Evolutionary conservation across 306 rosid species (phyloP), one percentile per base, ranked within the genome.

Genomic region (Corylus avellana): DNA sequence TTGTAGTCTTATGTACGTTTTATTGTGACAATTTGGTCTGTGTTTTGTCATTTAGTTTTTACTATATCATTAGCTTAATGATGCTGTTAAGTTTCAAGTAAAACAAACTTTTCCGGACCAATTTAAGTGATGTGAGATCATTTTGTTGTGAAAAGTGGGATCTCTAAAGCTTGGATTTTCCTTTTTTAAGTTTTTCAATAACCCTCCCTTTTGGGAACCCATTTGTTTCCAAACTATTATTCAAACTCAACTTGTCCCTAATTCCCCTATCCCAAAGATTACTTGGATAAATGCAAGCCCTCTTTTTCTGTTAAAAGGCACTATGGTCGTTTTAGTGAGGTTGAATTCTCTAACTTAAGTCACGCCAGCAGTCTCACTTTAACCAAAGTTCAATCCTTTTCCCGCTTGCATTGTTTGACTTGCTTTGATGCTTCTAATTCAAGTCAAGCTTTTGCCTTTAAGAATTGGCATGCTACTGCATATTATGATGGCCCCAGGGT

Each of bases 401-500:
- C 39, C n/a, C 48, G 17, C 44, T 25, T 32, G 47, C 11, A 22
- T 42, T 11, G 20, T 67, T 44, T 74, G 58, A 27, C 59, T 44
- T 74, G 47, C 54, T 20, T 67, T 75, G 77, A 71, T 76, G 13
- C 67, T 76, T 66, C 27, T 25, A 55, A 17, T 71, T 32, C 68
- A 70, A 81, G 46, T 22, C 47, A 37, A 68, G 70, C 32, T 49
- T 56, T 68, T 39, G 13, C 37, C 58, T 77, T 55, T 75, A 69
- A 61, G 32, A 46, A 12, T 69, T 17, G 70, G 18, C 7, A 8
- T 25, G 75, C 42, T 7, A 27, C 59, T 10, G 49, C 39, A 50
- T 27, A 7, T 12, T 3, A 7, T 48, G 59, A 72, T 49, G 37
- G 44, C 61, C 61, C 61, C 58, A 50, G 3, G 25, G 39, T 72